Percentiles rank a stretch among this genome's conserved stretches.
phyloP scores from a whole-genome alignment of 768 basidiomycete species.

The Pholiota conissans region DNA sequence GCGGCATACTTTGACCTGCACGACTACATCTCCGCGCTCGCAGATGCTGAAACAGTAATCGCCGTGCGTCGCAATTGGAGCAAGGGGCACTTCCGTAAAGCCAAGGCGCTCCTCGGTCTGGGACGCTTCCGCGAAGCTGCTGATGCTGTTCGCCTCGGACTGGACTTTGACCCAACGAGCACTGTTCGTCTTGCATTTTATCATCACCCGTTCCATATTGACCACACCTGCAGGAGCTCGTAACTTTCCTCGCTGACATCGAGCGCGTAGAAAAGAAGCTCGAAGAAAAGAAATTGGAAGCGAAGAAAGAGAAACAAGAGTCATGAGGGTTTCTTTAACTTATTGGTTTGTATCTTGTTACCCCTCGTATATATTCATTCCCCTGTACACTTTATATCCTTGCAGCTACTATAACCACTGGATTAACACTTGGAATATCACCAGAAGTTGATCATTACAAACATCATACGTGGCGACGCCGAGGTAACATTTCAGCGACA shows the following conservation, averaged over 20 bases:
- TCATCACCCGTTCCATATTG: background rate
- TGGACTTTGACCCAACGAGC: slow-evolving; percentile 75
- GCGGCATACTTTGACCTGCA: slow-evolving; percentile 79
- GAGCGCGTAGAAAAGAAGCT: slow-evolving; percentile 28
- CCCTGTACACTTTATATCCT: slow-evolving; percentile 1
- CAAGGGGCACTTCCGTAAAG: slow-evolving; percentile 95
- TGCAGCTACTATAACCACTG: background rate
- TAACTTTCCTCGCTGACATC: slow-evolving; percentile 34
- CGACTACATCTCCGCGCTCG: slow-evolving; percentile 75
- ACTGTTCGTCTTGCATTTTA: slow-evolving; percentile 28
- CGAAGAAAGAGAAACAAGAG: slow-evolving; percentile 12
- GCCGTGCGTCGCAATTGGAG: slow-evolving; percentile 84
- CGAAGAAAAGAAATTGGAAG: slow-evolving; percentile 22
- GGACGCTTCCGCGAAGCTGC: slow-evolving; percentile 70
- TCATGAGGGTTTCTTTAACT: slow-evolving; percentile 8
- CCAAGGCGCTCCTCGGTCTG: slow-evolving; percentile 82
- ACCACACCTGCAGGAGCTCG: slow-evolving; percentile 26
- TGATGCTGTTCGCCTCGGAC: slow-evolving; percentile 78
- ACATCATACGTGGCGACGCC: too few relatives aligned
- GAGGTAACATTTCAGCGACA: too few relatives aligned
- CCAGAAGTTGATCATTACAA: too few relatives aligned
- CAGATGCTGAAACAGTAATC: slow-evolving; percentile 92
- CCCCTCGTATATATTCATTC: background rate
- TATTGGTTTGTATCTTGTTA: background rate
- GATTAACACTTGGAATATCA: background rate